phyloP scores from a whole-genome alignment of 257 asterid genomes.

The Penstemon barbatus region DNA sequence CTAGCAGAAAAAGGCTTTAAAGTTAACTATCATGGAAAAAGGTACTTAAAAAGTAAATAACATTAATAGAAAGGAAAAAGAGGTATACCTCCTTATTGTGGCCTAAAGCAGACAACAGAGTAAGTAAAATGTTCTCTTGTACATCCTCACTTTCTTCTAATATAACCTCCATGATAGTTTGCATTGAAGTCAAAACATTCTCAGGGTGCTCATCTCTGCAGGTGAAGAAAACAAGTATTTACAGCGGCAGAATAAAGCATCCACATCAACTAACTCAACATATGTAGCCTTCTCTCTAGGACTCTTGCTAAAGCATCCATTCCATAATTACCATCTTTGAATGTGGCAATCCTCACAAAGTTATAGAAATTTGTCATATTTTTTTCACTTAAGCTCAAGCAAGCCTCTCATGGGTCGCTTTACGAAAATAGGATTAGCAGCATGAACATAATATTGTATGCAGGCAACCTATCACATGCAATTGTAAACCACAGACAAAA shows the following conservation, averaged over 20 bases:
- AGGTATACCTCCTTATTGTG: constrained; percentile 62
- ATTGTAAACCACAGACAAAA: background rate
- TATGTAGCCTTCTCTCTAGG: constrained; percentile 15
- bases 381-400: background rate
- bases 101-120: constrained; percentile 73
- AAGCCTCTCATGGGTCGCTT: background rate
- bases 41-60: constrained; percentile 13
- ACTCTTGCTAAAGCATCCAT: constrained; percentile 1
- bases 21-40: constrained; percentile 17
- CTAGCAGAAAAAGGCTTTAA: constrained; percentile 42
- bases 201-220: constrained; percentile 80
- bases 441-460: background rate
- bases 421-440: background rate
- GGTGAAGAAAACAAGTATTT: constrained; percentile 22
- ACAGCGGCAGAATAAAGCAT: constrained; percentile 24
- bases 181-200: constrained; percentile 85
- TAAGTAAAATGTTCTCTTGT: constrained; percentile 67
- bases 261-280: constrained; percentile 6
- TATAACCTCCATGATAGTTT: constrained; percentile 84
- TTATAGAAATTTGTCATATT: background rate
- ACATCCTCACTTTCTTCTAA: constrained; percentile 94
- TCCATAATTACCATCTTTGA: constrained; percentile 18
- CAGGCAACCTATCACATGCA: background rate
- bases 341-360: constrained; percentile 17
- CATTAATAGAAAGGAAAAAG: constrained; percentile 19